Percentiles rank a stretch among this genome's conserved stretches.
These are phyloP conservation scores for Kodamaea kaohsiungensis DNA, from an alignment of 805 yeast species.

Conservation along the genomic window DNA sequence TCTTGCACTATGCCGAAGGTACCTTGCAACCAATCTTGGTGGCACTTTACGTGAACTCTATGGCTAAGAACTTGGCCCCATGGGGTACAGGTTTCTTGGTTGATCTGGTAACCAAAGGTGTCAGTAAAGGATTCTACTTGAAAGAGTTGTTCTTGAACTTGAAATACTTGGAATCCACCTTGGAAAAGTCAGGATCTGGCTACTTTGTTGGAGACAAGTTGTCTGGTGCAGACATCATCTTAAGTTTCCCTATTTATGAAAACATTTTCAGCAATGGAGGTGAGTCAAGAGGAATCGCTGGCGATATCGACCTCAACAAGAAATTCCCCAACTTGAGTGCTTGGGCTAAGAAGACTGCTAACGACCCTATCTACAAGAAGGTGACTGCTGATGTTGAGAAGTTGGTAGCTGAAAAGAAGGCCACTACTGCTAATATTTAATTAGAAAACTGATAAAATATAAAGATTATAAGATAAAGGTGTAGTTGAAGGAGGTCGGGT, in stretches of 20 bases:
- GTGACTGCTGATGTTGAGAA: too few relatives aligned
- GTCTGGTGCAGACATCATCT: conserved; percentile 57
- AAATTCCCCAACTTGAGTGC: neutral
- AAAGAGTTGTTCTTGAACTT: conserved; percentile 47
- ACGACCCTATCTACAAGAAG: neutral
- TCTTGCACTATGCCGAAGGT: conserved; percentile 59
- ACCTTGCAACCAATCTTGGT: conserved; percentile 53
- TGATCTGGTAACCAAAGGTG: conserved; percentile 40
- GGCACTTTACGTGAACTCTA: conserved; percentile 36
- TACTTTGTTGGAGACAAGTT: conserved; percentile 51
- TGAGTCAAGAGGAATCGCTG: neutral
- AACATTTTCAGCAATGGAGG: neutral
- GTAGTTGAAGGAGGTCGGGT: too few relatives aligned
- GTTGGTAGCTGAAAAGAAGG: too few relatives aligned
- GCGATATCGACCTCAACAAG: neutral
- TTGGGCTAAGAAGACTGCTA: neutral
- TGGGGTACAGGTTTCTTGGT: conserved; percentile 46
- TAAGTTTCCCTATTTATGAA: conserved; percentile 47
- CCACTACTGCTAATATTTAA: too few relatives aligned
- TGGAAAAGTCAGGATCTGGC: conserved; percentile 29
- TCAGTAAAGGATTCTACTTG: conserved; percentile 49
- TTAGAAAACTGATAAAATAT: too few relatives aligned
- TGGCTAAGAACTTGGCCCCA: conserved; percentile 46
- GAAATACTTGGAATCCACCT: conserved; percentile 40
- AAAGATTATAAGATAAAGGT: too few relatives aligned